Percentiles rank a stretch among this genome's conserved stretches.
These are phyloP conservation scores for Ganoderma sinense DNA, from an alignment of 1,284 basidiomycete genomes.

Conservation along the genomic window DNA sequence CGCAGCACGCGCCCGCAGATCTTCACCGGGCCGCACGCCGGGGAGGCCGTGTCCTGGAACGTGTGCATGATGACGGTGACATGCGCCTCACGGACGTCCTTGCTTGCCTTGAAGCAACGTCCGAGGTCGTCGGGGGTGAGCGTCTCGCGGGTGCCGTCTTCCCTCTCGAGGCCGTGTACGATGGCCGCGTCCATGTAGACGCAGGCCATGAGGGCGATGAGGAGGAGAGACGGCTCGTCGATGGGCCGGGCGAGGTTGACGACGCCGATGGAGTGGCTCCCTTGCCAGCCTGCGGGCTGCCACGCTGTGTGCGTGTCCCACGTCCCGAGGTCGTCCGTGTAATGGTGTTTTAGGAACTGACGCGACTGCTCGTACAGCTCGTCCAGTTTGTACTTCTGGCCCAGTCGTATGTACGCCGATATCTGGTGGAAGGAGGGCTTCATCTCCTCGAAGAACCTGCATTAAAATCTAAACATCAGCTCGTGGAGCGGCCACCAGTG, in stretches of 20 bases:
- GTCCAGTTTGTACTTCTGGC: not conserved
- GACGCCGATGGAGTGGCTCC: not conserved
- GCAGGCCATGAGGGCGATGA: not conserved
- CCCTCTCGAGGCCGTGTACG: not conserved
- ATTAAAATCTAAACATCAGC: not conserved
- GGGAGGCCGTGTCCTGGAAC: too few relatives aligned
- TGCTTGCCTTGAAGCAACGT: not conserved
- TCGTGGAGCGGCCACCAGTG: too few relatives aligned
- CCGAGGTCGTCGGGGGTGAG: conserved; percentile 1
- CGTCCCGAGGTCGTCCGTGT: not conserved
- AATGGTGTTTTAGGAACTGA: not conserved
- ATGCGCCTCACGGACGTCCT: not conserved
- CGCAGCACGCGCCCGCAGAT: not conserved
- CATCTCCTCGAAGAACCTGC: not conserved
- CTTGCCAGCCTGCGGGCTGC: not conserved
- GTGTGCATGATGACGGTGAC: not conserved
- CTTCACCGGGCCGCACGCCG: not conserved
- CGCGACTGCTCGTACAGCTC: not conserved
- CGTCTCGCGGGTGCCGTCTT: not conserved
- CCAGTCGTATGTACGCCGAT: not conserved
- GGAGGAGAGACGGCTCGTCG: not conserved
- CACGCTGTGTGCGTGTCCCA: not conserved
- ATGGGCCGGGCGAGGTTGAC: not conserved
- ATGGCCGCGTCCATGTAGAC: not conserved
- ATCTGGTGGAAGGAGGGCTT: not conserved